Percentiles rank a stretch among this genome's conserved stretches.
Conservation (phyloP, 2,329 filamentous ascomycete genomes). For the Colletotrichum eremochloae region DNA sequence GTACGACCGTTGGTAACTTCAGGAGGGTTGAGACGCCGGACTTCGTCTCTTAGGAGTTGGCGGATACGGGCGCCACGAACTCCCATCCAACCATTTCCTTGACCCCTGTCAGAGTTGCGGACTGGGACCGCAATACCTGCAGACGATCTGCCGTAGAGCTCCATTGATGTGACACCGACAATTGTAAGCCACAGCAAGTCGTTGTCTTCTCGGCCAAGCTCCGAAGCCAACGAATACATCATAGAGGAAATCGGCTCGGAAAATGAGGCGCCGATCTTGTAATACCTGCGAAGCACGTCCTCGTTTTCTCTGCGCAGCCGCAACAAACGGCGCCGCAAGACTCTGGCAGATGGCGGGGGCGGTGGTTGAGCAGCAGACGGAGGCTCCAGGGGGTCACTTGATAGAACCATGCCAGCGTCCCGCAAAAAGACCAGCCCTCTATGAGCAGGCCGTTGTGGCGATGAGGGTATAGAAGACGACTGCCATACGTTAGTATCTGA, state of each 20-base stretch:
- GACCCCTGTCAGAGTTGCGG: constrained; percentile 67
- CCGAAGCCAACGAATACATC: constrained; percentile 93
- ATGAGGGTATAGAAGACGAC: constrained; percentile 76
- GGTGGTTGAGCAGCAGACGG: constrained; percentile 71
- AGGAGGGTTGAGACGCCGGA: constrained; percentile 90
- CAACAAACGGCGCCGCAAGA: constrained; percentile 79
- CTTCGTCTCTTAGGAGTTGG: constrained; percentile 90
- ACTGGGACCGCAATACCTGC: constrained; percentile 78
- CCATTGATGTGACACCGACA: constrained; percentile 93
- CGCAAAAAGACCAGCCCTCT: constrained; percentile 71
- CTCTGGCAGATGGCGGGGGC: constrained; percentile 76
- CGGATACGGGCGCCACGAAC: constrained; percentile 86
- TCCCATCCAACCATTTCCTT: constrained; percentile 81
- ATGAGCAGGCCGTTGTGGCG: constrained; percentile 71
- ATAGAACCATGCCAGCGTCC: constrained; percentile 60
- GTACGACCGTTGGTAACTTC: constrained; percentile 73
- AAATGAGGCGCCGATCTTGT: constrained; percentile 88
- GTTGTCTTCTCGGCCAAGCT: constrained; percentile 96
- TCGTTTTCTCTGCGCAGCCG: constrained; percentile 84
- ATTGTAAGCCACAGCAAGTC: constrained; percentile 96
- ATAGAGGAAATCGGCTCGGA: constrained; percentile 95
- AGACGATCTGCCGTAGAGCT: constrained; percentile 89
- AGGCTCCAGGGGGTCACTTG: constrained; percentile 64
- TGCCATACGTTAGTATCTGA: constrained; percentile 50
- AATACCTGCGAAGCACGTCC: constrained; percentile 82